Conservation (phyloP, 176 grass and related monocot genomes). For the Areca catechu region DNA sequence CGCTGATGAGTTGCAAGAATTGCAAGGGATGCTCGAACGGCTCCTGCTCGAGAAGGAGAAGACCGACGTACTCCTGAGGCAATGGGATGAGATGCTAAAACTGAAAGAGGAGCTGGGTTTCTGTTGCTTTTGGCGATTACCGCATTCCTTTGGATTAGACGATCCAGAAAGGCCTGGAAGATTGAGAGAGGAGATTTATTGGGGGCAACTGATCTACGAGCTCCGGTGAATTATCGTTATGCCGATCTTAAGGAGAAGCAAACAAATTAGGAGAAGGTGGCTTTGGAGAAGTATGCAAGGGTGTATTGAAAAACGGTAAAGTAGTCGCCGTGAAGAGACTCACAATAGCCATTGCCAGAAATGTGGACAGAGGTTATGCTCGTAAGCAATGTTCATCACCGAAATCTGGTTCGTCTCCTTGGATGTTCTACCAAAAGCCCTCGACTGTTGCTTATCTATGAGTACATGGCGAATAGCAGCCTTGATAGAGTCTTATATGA, state of each 20-base stretch:
- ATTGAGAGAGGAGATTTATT: constrained; percentile 47
- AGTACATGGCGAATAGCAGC: constrained; percentile 88
- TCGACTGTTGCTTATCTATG: constrained; percentile 65
- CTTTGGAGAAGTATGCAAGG: constrained; percentile 77
- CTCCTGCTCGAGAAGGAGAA: too few species aligned
- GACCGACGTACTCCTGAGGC: too few species aligned
- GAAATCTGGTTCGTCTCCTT: constrained; percentile 72
- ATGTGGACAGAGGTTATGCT: constrained; percentile 64
- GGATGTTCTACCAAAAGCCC: constrained; percentile 62
- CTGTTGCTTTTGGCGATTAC: constrained; percentile 35
- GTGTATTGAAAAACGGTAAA: constrained; percentile 68
- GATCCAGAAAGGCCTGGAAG: constrained; percentile 25
- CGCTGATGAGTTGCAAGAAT: too few species aligned
- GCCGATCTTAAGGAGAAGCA: constrained; percentile 61
- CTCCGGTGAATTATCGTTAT: constrained; percentile 53
- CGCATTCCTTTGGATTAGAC: constrained; percentile 32
- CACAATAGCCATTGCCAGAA: constrained; percentile 40
- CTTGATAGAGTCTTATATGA: constrained; percentile 80
- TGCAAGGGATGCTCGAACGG: too few species aligned
- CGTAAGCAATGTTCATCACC: constrained; percentile 85
- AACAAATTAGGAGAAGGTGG: constrained; percentile 80
- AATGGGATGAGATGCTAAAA: too few species aligned
- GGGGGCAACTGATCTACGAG: constrained; percentile 59
- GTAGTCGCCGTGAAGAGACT: constrained; percentile 68
- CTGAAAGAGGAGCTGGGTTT: constrained; percentile 38